Conservation (phyloP, 495 filamentous ascomycete species). For the Aspergillus campestris region DNA sequence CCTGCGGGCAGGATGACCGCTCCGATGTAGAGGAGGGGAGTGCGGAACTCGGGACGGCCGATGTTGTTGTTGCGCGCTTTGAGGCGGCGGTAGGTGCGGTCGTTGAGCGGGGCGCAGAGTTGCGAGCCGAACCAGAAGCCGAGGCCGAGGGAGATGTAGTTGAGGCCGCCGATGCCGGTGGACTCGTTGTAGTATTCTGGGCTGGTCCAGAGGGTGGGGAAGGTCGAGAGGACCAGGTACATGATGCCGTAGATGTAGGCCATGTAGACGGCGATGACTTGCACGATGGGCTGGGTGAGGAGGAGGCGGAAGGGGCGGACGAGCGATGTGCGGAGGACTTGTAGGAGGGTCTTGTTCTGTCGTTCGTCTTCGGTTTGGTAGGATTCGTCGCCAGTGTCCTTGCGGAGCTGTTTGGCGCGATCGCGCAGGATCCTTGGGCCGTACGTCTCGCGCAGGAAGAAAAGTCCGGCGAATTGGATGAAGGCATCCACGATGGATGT, state of each 20-base stretch:
- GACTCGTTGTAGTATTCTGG: constrained; percentile 48
- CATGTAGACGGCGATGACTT: constrained; percentile 53
- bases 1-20: constrained; percentile 53
- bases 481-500: constrained; percentile 53
- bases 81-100: constrained; percentile 54
- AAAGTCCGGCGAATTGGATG: constrained; percentile 55
- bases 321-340: constrained; percentile 37
- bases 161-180: constrained; percentile 54
- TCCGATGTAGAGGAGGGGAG: constrained; percentile 53
- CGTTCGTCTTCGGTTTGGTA: constrained; percentile 58
- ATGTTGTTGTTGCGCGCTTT: constrained; percentile 49
- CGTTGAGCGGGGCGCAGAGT: constrained; percentile 54
- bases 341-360: constrained; percentile 33
- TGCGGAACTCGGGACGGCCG: constrained; percentile 58
- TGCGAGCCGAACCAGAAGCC: constrained; percentile 63
- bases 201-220: constrained; percentile 53
- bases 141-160: constrained; percentile 61
- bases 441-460: constrained; percentile 67
- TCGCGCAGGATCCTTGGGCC: constrained; percentile 49
- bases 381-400: constrained; percentile 53
- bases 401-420: constrained; percentile 49
- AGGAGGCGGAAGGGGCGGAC: constrained; percentile 50
- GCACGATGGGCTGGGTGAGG: constrained; percentile 51
- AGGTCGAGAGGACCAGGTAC: constrained; percentile 65
- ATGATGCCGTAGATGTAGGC: constrained; percentile 64